Evolutionary conservation across 2,329 filamentous ascomycete species (phyloP), one percentile per base, ranked within the genome.

Genomic region (Passalora sequoiae): DNA sequence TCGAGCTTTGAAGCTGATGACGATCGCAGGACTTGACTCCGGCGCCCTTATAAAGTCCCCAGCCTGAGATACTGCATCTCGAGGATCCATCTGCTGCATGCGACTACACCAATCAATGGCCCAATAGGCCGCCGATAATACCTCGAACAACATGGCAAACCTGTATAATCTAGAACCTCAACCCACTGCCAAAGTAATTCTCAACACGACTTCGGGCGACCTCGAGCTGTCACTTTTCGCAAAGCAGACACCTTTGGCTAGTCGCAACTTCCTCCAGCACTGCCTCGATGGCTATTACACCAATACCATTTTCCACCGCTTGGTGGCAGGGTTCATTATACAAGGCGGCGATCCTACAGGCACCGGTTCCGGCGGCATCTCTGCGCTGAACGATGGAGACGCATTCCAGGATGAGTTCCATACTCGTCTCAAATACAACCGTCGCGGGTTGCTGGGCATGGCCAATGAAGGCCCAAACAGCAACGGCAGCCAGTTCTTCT

Each of bases 401-500:
- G 73, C 85, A 29, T 87, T 94, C 57, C 80, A 81, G 30, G 91
- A 97, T 70, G 92, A 98, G 64, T 84, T 96, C 54, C 91, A 97
- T 66, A 88, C 84, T 57, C 78, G 92, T 22, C 73, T 98, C 54
- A 94, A 94, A 65, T 97, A 92, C 73, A 97, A 94, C 58, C 76
- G 92, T 36, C 77, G 92, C 47, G 92, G 92, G 0, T 69, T 97
- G 57, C 68, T 98, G 56, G 92, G 86, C n/a, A 96, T 97, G 89
- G 92, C 92, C 20, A 97, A 97, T 66, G 84, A 86, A 49, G 83
- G 89, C 33, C 76, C 77, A 21, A 75, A 89, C 59, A 86, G 86
- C 42, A 97, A 97, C 69, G 86, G 88, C 24, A 95, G 88, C 65
- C 92, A 98, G 66, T 97, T 97, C 73, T 98, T 98, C 71, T 83